These are phyloP conservation scores for Ceratocystis eucalypticola DNA, from an alignment of 2,329 filamentous ascomycete species.

Conservation along the genomic window DNA sequence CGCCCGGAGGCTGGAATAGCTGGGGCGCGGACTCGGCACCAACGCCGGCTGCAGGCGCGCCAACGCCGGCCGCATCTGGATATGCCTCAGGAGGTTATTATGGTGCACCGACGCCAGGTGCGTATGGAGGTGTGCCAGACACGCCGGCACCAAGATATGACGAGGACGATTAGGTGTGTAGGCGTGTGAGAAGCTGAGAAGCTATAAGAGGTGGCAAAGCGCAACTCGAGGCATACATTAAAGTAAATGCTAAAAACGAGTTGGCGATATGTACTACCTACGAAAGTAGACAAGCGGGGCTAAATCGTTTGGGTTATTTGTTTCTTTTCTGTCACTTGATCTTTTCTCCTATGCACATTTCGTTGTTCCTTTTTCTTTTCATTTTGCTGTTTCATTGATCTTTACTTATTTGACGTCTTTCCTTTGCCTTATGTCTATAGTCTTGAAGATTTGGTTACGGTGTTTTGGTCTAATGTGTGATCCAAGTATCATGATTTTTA, in stretches of 20 bases:
- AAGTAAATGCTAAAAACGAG: not conserved
- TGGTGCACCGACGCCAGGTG: slow-evolving; percentile 51
- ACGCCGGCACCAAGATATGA: slow-evolving; percentile 46
- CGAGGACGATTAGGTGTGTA: slow-evolving; percentile 29
- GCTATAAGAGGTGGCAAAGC: not conserved
- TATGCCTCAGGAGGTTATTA: slow-evolving; percentile 35
- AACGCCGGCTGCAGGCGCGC: slow-evolving; percentile 50
- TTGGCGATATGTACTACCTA: not conserved
- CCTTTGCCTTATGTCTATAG: not conserved
- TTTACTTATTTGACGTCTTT: not conserved
- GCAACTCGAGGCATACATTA: not conserved
- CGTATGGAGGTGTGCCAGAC: slow-evolving; percentile 42
- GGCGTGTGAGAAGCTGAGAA: not conserved
- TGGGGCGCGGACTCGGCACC: slow-evolving; percentile 52
- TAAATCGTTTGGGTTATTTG: slow-evolving; percentile 8
- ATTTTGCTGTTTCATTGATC: not conserved
- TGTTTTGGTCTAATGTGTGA: too few relatives aligned
- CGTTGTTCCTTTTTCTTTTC: not conserved
- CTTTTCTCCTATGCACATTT: not conserved
- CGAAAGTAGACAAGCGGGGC: slow-evolving; percentile 2
- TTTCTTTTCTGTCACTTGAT: slow-evolving; percentile 9
- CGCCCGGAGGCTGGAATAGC: slow-evolving; percentile 51
- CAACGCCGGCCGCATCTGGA: slow-evolving; percentile 56
- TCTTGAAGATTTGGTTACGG: not conserved
- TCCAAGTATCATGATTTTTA: too few relatives aligned